Conservation (phyloP, 768 basidiomycete genomes). For the Xerocomus spinulosus region DNA sequence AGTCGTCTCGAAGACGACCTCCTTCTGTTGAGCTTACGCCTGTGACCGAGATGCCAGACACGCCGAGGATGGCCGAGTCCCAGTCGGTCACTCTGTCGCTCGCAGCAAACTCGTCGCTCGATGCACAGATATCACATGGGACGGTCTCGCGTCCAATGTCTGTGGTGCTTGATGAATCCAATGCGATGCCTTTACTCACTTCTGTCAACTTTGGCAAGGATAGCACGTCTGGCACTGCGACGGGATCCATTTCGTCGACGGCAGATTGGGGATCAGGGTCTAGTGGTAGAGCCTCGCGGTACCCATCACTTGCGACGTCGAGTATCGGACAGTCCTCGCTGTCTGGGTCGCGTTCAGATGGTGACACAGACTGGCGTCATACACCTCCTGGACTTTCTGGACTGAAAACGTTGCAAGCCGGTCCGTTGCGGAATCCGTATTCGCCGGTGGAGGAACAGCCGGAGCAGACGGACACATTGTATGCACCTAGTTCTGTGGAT, state of each 20-base stretch:
- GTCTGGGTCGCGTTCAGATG: constrained; percentile 10
- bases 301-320: constrained; percentile 26
- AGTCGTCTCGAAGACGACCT: constrained; percentile 7
- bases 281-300: constrained; percentile 21
- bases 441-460: constrained; percentile 12
- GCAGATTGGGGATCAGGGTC: constrained; percentile 11
- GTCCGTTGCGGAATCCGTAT: constrained; percentile 19
- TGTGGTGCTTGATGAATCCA: constrained; percentile 1
- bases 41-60: constrained; percentile 18
- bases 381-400: constrained; percentile 22
- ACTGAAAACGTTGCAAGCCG: constrained; percentile 12
- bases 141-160: constrained; percentile 7
- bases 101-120: constrained; percentile 6
- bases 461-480: not conserved
- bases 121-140: constrained; percentile 9
- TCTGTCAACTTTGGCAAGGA: constrained; percentile 26
- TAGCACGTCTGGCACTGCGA: constrained; percentile 5
- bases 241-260: constrained; percentile 16
- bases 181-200: constrained; percentile 19
- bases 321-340: constrained; percentile 9
- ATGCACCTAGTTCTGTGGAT: not conserved
- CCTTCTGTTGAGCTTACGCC: constrained; percentile 11
- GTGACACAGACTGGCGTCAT: constrained; percentile 22
- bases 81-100: constrained; percentile 1
- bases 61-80: not conserved